Evolutionary conservation across 176 grass and related monocot genomes (phyloP).

Genomic region (Lolium multiflorum): DNA sequence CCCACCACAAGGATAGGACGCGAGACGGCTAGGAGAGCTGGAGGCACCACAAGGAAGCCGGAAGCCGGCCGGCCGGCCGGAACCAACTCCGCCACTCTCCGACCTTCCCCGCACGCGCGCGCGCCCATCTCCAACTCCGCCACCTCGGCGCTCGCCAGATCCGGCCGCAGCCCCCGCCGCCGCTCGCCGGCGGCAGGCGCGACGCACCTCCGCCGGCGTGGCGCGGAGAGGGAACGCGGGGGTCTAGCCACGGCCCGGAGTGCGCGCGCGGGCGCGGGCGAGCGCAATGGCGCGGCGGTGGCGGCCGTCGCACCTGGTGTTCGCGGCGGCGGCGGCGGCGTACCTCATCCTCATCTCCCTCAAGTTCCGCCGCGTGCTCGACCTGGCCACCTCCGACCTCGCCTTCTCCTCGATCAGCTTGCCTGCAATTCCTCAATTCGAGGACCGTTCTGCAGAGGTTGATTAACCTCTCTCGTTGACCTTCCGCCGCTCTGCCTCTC

Average conservation of each 20-base stretch:
- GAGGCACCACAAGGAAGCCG: too few relatives aligned
- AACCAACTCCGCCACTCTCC: conserved; percentile 11
- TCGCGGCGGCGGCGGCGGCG: conserved; percentile 50
- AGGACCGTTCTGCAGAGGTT: too few relatives aligned
- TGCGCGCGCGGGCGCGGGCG: too few relatives aligned
- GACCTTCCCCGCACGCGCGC: conserved; percentile 5
- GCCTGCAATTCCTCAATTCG: too few relatives aligned
- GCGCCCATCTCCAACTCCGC: neutral
- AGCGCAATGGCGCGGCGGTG: conserved; percentile 61
- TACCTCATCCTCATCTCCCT: conserved; percentile 89
- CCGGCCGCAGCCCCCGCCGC: neutral
- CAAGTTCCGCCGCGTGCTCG: conserved; percentile 89
- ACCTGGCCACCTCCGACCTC: conserved; percentile 67
- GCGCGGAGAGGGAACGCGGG: neutral
- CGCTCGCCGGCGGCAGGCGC: conserved; percentile 12
- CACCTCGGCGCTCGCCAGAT: conserved; percentile 12
- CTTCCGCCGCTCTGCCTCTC: too few relatives aligned
- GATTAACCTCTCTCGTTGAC: too few relatives aligned
- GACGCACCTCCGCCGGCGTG: neutral
- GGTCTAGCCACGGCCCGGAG: neutral
- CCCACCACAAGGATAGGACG: too few relatives aligned
- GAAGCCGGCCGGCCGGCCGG: too few relatives aligned
- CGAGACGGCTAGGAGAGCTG: too few relatives aligned
- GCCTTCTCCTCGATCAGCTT: conserved; percentile 50
- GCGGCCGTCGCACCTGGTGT: conserved; percentile 76